Conservation (phyloP, 495 filamentous ascomycete species). For the Penicillium coffeae region DNA sequence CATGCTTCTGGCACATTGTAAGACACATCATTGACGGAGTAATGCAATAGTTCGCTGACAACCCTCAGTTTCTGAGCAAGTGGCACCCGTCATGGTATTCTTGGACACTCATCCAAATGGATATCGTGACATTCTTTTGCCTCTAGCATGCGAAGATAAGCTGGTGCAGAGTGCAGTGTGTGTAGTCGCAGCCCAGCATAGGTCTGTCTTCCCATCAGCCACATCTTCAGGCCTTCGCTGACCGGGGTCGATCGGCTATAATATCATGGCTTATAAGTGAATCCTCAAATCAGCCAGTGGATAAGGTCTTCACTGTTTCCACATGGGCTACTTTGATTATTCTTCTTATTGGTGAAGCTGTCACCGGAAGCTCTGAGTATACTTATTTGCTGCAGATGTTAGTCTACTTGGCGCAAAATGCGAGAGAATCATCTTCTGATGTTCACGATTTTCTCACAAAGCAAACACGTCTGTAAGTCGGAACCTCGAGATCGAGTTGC, state of each 20-base stretch:
- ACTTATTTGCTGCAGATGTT: constrained; percentile 15
- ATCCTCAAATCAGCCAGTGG: constrained; percentile 9
- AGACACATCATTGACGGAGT: not conserved
- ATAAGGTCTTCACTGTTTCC: constrained; percentile 13
- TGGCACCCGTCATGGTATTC: constrained; percentile 23
- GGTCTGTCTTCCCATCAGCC: constrained; percentile 32
- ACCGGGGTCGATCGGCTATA: constrained; percentile 11
- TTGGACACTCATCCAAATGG: constrained; percentile 66
- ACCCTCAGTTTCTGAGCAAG: constrained; percentile 9
- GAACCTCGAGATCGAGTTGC: too few relatives aligned
- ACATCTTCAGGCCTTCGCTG: constrained; percentile 2
- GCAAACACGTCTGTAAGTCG: constrained; percentile 17
- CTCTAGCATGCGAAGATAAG: constrained; percentile 65
- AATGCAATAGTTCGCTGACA: not conserved
- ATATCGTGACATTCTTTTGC: constrained; percentile 71
- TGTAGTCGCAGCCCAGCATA: constrained; percentile 68
- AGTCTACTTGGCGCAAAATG: constrained; percentile 9
- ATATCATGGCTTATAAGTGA: constrained; percentile 16
- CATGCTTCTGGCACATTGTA: constrained; percentile 17
- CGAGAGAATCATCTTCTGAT: not conserved
- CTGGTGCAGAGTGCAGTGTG: constrained; percentile 77
- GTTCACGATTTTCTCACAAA: constrained; percentile 7
- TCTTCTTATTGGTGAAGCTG: constrained; percentile 20
- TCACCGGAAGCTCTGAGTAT: constrained; percentile 20
- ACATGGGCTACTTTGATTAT: constrained; percentile 23